Conservation (phyloP, 495 filamentous ascomycete species). For the Hypoxylon cercidicola region DNA sequence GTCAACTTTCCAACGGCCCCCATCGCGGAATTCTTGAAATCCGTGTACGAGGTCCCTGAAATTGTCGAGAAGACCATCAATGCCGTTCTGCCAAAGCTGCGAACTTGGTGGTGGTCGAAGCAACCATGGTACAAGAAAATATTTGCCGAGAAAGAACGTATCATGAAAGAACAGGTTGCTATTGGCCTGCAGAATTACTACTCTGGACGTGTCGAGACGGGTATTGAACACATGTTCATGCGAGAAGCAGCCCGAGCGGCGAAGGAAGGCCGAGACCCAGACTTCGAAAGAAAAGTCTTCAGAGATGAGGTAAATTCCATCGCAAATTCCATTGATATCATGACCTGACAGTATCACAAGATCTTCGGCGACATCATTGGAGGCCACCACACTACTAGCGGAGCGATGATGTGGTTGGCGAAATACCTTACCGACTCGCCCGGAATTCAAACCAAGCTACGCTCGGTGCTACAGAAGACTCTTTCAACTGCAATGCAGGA, state of each 20-base stretch:
- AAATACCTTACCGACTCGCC: slow-evolving; percentile 50
- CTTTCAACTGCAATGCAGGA: slow-evolving; percentile 22
- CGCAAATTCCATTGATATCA: too few species aligned
- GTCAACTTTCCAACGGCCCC: background rate
- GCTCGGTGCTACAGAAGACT: slow-evolving; percentile 25
- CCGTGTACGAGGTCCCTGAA: too few species aligned
- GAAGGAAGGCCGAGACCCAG: background rate
- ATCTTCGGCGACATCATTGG: slow-evolving; percentile 46
- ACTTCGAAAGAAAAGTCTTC: background rate
- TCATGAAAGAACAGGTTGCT: too few species aligned
- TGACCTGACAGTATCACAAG: too few species aligned
- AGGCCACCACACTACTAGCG: slow-evolving; percentile 48
- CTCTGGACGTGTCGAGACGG: too few species aligned
- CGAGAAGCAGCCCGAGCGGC: background rate
- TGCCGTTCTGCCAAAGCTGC: too few species aligned
- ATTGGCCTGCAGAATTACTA: too few species aligned
- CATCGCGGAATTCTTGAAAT: too few species aligned
- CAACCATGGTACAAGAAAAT: too few species aligned
- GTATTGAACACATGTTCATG: background rate
- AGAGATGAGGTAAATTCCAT: slow-evolving; percentile 1
- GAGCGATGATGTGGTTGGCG: slow-evolving; percentile 45
- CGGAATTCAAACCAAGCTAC: slow-evolving; percentile 40
- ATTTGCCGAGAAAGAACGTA: too few species aligned
- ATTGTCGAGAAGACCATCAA: too few species aligned
- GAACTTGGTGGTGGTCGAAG: too few species aligned